Evolutionary conservation across 768 basidiomycete species (phyloP), one percentile per base, ranked within the genome.

Genomic region (Panus rudis): DNA sequence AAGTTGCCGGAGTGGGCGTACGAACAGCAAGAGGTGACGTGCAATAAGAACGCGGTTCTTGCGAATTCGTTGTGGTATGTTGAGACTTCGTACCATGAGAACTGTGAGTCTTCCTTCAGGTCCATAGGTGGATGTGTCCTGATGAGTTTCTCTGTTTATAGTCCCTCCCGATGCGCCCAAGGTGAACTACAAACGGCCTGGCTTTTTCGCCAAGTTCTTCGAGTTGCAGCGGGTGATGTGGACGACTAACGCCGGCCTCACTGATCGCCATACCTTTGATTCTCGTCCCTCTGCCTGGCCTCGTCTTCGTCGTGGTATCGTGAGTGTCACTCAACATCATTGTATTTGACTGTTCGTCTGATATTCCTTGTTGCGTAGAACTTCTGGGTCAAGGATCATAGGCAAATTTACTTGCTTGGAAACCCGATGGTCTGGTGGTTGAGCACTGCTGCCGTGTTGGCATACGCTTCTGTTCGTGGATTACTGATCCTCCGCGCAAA

Each of bases 1-100:
- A 98, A 98, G 65, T 68, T 99, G 1, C 96, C 96, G 0, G 88
- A 96, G 4, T 99, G 96, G 96, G 96, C 80, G 0, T 99, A 75
- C 53, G 96, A 97, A 58, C 96, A 99, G 63, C 96, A 99, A 61
- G 96, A 99, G 58, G 96, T 99, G 40, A 98, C 96, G 0, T 99
- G 96, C 64, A 99, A 99, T 66, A 98, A 92, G 73, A 94, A 98
- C 54, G 93, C 96, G 11, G 84, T 84, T 20, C 75, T 68, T 61
- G 75, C 72, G 2, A 98, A 98, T 62, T 92, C 92, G 23, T 59
- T 98, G 47, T 98, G 96, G 96, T 91, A 77, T 54, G 68, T 97
- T 31, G 96, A 99, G 69, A 96, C 92, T 2, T 76, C 86, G 37
- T 69, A 55, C 21, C 92, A 98, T 58, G 71, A 78, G 0, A 69